Evolutionary conservation across 2,329 filamentous ascomycete genomes (phyloP).

Genomic region (Amesomyces nigricolor): DNA sequence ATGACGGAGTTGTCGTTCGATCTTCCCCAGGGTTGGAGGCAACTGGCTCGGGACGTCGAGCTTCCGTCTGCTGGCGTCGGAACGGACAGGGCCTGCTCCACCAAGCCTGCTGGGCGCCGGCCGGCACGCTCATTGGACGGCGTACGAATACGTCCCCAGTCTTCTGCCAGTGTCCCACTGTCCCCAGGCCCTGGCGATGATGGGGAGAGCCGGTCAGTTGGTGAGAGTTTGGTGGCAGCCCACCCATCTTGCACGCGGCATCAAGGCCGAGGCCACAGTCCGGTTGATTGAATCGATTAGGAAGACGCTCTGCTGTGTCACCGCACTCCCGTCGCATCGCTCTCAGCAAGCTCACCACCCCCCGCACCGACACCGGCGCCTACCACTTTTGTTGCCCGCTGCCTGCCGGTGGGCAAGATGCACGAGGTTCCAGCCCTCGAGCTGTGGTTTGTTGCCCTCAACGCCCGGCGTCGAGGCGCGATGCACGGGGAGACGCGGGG

Average conservation of each 20-base stretch:
- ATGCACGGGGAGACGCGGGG: conserved; percentile 4
- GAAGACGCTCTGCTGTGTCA: too few species aligned
- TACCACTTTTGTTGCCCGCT: not conserved
- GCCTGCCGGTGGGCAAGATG: not conserved
- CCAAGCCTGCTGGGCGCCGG: not conserved
- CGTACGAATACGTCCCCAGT: conserved; percentile 2
- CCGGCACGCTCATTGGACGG: conserved; percentile 5
- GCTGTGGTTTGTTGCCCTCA: conserved; percentile 2
- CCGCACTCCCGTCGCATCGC: too few species aligned
- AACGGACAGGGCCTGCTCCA: not conserved
- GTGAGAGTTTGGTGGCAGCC: too few species aligned
- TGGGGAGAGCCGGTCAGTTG: not conserved
- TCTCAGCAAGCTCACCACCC: not conserved
- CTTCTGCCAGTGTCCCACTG: too few species aligned
- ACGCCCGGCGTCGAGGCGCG: conserved; percentile 1
- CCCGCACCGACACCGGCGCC: conserved; percentile 2
- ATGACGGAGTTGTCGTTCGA: too few species aligned
- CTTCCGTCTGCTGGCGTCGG: not conserved
- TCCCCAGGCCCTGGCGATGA: not conserved
- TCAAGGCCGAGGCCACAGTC: too few species aligned
- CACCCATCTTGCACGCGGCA: too few species aligned
- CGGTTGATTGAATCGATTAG: too few species aligned
- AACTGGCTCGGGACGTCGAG: not conserved
- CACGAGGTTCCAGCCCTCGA: not conserved
- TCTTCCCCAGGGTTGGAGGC: too few species aligned